A percentile compares a stretch with the other conserved stretches of the same genome.
These are phyloP conservation scores for Penicillium vulpinum DNA, from an alignment of 2,329 filamentous ascomycete species.

Conservation along the genomic window DNA sequence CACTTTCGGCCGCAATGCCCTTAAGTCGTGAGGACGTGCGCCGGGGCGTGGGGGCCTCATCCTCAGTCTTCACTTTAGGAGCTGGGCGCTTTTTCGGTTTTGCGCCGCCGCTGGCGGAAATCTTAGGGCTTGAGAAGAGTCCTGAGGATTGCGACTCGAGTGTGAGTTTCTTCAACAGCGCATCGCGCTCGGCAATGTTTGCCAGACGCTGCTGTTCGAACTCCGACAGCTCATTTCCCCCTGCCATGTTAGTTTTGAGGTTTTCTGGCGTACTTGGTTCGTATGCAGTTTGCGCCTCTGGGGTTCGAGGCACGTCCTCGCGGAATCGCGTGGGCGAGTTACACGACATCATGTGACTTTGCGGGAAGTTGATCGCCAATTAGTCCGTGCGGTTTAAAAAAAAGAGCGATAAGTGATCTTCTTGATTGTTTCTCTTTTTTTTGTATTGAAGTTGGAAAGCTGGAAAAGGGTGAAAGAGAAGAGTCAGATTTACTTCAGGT, in stretches of 20 bases:
- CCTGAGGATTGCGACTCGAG: conserved; percentile 67
- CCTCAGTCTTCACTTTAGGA: conserved; percentile 63
- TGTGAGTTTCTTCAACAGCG: conserved; percentile 74
- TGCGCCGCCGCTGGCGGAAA: conserved; percentile 46
- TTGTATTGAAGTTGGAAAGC: not conserved
- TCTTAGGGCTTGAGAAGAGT: conserved; percentile 59
- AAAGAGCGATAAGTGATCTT: not conserved
- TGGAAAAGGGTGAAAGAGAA: not conserved
- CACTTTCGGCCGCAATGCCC: conserved; percentile 65
- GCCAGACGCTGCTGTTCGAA: conserved; percentile 83
- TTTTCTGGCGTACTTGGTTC: not conserved
- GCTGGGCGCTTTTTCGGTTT: conserved; percentile 50
- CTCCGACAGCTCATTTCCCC: conserved; percentile 65
- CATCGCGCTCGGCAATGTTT: conserved; percentile 84
- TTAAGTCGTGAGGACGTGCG: conserved; percentile 63
- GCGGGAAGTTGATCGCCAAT: conserved; percentile 6
- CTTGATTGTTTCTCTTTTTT: not conserved
- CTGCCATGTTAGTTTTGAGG: not conserved
- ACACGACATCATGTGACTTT: conserved; percentile 23
- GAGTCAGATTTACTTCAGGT: not conserved
- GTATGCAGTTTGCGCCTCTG: not conserved
- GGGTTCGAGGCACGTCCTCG: not conserved
- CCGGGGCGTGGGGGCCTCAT: conserved; percentile 56
- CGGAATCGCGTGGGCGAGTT: conserved; percentile 9
- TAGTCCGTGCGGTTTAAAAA: not conserved